phyloP scores from a whole-genome alignment of 1,284 basidiomycete genomes.

The Coniferiporia sulphurascens region DNA sequence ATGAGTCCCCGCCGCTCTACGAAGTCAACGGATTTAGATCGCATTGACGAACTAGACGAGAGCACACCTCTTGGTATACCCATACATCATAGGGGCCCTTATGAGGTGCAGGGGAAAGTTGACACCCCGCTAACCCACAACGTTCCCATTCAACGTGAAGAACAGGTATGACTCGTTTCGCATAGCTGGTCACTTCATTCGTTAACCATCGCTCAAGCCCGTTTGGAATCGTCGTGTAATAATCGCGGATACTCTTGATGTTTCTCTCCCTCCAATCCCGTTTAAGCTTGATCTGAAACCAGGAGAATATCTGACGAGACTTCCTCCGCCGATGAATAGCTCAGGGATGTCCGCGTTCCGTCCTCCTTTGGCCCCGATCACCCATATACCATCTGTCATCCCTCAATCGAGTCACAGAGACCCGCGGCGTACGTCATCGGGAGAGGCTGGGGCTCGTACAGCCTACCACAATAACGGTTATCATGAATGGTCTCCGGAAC shows the following conservation, averaged over 20 bases:
- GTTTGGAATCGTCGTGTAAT: constrained; percentile 4
- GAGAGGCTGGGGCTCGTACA: neutral
- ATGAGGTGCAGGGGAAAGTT: constrained; percentile 40
- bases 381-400: neutral
- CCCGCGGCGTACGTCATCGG: neutral
- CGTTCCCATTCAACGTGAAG: neutral
- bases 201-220: neutral
- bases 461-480: neutral
- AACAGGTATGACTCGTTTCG: constrained; percentile 2
- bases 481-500: constrained; percentile 10
- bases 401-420: constrained; percentile 1
- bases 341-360: neutral
- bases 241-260: constrained; percentile 2
- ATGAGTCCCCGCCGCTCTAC: constrained; percentile 8
- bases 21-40: constrained; percentile 43
- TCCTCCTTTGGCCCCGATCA: neutral
- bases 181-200: neutral
- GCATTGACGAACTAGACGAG: constrained; percentile 72
- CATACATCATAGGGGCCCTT: constrained; percentile 64
- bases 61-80: constrained; percentile 56
- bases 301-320: constrained; percentile 14
- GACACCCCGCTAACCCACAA: constrained; percentile 7
- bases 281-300: constrained; percentile 16
- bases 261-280: constrained; percentile 12
- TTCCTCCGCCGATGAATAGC: constrained; percentile 5